Conservation (phyloP, 2,329 filamentous ascomycete species). For the Ophiostoma pallidulum region DNA sequence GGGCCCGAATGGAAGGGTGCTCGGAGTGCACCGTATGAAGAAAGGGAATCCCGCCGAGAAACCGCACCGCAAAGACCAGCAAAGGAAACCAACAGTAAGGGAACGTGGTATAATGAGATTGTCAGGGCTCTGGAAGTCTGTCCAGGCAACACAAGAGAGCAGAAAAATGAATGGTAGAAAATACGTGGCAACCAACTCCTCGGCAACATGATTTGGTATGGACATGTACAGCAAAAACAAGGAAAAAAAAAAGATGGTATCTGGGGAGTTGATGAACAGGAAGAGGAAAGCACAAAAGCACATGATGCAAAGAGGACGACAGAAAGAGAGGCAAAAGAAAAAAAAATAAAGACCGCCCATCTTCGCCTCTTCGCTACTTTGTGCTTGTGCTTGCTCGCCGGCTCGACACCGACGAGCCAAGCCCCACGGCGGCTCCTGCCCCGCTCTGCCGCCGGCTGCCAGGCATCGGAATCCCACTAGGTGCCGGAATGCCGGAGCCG, state of each 20-base stretch:
- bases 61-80: too few species aligned
- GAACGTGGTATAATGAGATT: neutral
- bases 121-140: too few species aligned
- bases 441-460: slow-evolving; percentile 29
- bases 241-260: slow-evolving; percentile 5
- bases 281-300: too few species aligned
- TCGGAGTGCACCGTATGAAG: too few species aligned
- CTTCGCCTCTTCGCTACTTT: slow-evolving; percentile 16
- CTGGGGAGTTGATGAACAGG: slow-evolving; percentile 7
- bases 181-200: slow-evolving; percentile 9
- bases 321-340: slow-evolving; percentile 4
- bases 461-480: slow-evolving; percentile 30
- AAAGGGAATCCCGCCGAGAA: too few species aligned
- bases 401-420: slow-evolving; percentile 3
- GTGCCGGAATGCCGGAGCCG: slow-evolving; percentile 25
- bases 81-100: neutral
- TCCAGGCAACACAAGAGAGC: too few species aligned
- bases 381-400: slow-evolving; percentile 27
- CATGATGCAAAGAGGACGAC: neutral
- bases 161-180: neutral
- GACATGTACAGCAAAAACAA: neutral
- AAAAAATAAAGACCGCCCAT: neutral
- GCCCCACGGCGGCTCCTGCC: slow-evolving; percentile 10
- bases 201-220: slow-evolving; percentile 9
- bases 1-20: too few species aligned